Evolutionary conservation across 169 alveolate species (phyloP).

Genomic region (Cardiosporidium cionae): DNA sequence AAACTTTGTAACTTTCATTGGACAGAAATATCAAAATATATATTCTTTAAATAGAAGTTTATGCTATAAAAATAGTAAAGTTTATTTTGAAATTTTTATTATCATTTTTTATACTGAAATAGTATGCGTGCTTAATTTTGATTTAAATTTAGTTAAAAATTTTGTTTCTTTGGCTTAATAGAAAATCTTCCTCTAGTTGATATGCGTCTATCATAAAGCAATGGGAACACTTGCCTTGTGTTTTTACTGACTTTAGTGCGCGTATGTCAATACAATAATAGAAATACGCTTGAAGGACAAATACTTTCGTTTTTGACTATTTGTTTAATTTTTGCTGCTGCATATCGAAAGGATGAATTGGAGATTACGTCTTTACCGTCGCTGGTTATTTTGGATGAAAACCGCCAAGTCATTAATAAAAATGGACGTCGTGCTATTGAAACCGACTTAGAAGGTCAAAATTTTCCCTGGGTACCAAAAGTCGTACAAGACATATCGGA

Average conservation of each 20-base stretch:
- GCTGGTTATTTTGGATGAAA: slow-evolving; percentile 1
- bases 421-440: not conserved
- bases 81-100: too few species aligned
- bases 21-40: too few species aligned
- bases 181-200: not conserved
- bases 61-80: too few species aligned
- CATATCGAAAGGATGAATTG: slow-evolving; percentile 4
- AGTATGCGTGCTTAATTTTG: not conserved
- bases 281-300: not conserved
- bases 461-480: slow-evolving; percentile 15
- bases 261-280: not conserved
- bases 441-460: not conserved
- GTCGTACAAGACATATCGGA: slow-evolving; percentile 7
- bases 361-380: slow-evolving; percentile 17
- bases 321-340: not conserved
- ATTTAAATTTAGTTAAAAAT: not conserved
- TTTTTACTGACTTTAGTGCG: not conserved
- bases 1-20: too few species aligned
- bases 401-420: slow-evolving; percentile 6
- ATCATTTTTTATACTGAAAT: too few species aligned
- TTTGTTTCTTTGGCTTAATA: not conserved
- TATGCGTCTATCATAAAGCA: not conserved
- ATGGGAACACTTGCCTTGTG: not conserved
- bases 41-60: too few species aligned
- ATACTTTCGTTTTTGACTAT: not conserved